Base-by-base conservation (phyloP, 2,329 filamentous ascomycete genomes). In the Colletotrichum sp. region DNA sequence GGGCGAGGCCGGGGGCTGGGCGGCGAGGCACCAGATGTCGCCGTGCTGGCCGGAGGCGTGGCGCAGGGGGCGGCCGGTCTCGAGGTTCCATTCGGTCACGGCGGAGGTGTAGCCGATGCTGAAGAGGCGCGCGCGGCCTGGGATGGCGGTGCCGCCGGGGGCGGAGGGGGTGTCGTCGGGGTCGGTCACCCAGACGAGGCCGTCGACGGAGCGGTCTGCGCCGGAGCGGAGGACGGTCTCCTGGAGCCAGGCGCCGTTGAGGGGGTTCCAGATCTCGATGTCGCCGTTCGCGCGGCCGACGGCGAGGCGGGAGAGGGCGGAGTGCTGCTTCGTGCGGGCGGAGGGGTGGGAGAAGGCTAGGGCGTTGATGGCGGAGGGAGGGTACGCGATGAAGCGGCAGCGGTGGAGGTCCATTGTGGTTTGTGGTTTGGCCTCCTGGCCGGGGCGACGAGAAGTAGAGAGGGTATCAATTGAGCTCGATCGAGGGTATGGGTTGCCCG, bases 251-350 rank as follows among this genome's bases (percentile, higher is more conserved):
- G 90, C 88, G 18, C 95, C 95, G 78, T 91, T 91, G 70, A 93
- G 87, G 5, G 96, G 96, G 84, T 98, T 98, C 97, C 97, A 99
- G 78, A 99, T 96, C 86, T 99, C 97, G 80, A 99, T 97, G 82
- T 98, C 95, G 80, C 97, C 97, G 83, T 98, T 98, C 74, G 95
- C 94, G 79, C 97, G 93, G 76, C 97, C 97, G 80, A 99, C 91
- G 3, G 97, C 97, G 70, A 98, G 91, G 79, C 96, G 92, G 89
- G 92, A 77, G 89, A 91, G 27, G 90, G 88, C 80, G 85, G 89
- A 80, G 83, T 88, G 83, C 84, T 82, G 86, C 78, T 86, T 84
- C 76, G 89, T 86, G 78, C 85, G 85, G 67, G 86, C 78, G 76
- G 85, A 87, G 25, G 94, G 89, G 83, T 98, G 95, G 8, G 97